Base-by-base conservation (phyloP, 2,329 filamentous ascomycete genomes). In the Chalaropsis ovoidea region DNA sequence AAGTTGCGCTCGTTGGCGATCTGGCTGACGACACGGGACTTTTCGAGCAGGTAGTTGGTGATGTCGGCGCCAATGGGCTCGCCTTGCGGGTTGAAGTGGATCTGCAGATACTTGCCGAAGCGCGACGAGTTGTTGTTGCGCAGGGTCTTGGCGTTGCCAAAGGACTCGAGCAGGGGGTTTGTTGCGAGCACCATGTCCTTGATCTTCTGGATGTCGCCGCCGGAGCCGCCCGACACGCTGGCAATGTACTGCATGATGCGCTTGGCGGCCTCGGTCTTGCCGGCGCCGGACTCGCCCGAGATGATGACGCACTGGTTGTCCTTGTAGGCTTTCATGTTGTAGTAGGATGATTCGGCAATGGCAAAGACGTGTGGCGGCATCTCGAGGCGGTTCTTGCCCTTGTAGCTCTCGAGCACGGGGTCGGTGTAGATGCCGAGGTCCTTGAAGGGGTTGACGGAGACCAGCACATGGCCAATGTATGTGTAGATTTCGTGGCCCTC, bases 291-390 rank as follows among this genome's bases (percentile, higher is more conserved):
- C 78, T 99, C 94, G 74, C 94, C 94, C 3, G 94, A 97, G 71
- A 99, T 99, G 76, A 99, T 99, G 70, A 99, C 93, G 78, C 94
- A 97, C 76, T 99, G 94, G 78, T 97, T 97, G 71, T 97, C 94
- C 73, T 90, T 90, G 81, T 99, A 99, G 60, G 92, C 93, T 76
- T 97, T 97, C 94, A 99, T 97, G 80, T 99, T 97, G 80, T 97
- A 97, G 80, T 99, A 99, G 65, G 92, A 77, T 7, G 93, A 88
- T 77, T 99, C 94, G 73, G 94, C 94, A 72, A 99, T 94, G 68
- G 91, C 93, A 75, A 96, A 99, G 71, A 99, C 94, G 76, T 99
- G 94, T 8, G 94, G 94, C 35, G 91, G 89, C 79, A 90, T 86
- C 79, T 99, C 94, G 70, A 99, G 83, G 70, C 94, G 86, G 78